phyloP scores from a whole-genome alignment of 176 grass and related monocot species.

The Aegilops bicornis region DNA sequence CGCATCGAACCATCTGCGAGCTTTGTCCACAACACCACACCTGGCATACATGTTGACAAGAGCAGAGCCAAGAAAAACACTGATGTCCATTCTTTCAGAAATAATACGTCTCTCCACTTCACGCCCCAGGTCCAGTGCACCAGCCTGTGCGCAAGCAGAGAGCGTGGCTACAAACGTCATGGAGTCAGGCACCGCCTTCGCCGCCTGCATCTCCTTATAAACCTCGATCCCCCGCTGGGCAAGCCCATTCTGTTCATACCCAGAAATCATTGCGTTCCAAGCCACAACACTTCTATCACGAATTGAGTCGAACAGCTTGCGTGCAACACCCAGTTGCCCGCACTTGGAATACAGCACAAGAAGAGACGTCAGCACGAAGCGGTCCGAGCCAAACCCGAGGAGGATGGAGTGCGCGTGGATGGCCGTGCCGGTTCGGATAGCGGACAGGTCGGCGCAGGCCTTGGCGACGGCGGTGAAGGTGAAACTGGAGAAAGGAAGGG shows the following conservation, averaged over 20 bases:
- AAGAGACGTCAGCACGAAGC: conserved; percentile 48
- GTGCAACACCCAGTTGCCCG: conserved; percentile 34
- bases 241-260: conserved; percentile 70
- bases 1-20: conserved; percentile 55
- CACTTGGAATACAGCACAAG: conserved; percentile 50
- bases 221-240: conserved; percentile 45
- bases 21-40: conserved; percentile 65
- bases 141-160: conserved; percentile 68
- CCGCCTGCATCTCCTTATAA: conserved; percentile 63
- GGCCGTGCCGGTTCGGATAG: conserved; percentile 27
- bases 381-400: conserved; percentile 45
- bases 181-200: conserved; percentile 47
- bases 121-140: conserved; percentile 59
- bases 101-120: conserved; percentile 56
- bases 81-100: conserved; percentile 42
- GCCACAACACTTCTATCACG: conserved; percentile 49
- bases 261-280: conserved; percentile 89
- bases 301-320: conserved; percentile 73
- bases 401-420: conserved; percentile 42
- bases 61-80: conserved; percentile 64
- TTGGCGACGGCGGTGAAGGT: conserved; percentile 52
- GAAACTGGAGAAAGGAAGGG: conserved; percentile 49
- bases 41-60: conserved; percentile 84
- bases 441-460: conserved; percentile 58
- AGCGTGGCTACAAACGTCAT: conserved; percentile 59